phyloP scores from a whole-genome alignment of 768 basidiomycete species.

The Steccherinum ochraceum region DNA sequence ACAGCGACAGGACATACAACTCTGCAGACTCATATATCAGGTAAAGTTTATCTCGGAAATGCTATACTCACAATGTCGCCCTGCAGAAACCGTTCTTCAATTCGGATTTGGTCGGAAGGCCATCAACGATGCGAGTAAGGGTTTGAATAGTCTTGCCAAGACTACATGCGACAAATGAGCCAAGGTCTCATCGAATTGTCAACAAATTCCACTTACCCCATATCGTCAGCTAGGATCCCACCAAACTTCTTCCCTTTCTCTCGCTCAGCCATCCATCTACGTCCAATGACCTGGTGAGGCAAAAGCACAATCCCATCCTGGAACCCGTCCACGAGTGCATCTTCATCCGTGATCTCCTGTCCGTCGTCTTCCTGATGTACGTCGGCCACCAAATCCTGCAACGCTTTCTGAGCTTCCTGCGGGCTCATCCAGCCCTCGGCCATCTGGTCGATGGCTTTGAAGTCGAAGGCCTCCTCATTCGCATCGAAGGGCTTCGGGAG shows the following conservation, averaged over 20 bases:
- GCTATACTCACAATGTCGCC: slow-evolving; percentile 54
- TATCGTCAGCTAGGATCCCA: slow-evolving; percentile 89
- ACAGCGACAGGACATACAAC: slow-evolving; percentile 86
- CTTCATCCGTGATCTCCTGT: slow-evolving; percentile 50
- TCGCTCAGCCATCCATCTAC: slow-evolving; percentile 82
- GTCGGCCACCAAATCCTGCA: slow-evolving; percentile 23
- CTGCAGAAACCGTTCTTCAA: slow-evolving; percentile 65
- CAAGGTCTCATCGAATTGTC: too few relatives aligned
- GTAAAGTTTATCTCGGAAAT: not conserved
- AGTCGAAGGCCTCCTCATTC: slow-evolving; percentile 22
- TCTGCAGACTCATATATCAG: slow-evolving; percentile 32
- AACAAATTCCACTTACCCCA: slow-evolving; percentile 52
- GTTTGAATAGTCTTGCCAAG: slow-evolving; percentile 92
- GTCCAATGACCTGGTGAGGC: slow-evolving; percentile 84
- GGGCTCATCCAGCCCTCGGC: slow-evolving; percentile 13
- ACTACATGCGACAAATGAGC: too few relatives aligned
- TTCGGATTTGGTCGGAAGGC: slow-evolving; percentile 64
- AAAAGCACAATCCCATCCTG: slow-evolving; percentile 60
- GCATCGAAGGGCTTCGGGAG: not conserved
- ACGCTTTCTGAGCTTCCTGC: slow-evolving; percentile 18
- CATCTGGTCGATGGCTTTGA: slow-evolving; percentile 20
- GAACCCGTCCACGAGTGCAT: slow-evolving; percentile 76
- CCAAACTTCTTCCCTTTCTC: slow-evolving; percentile 76
- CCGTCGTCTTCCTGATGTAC: slow-evolving; percentile 23
- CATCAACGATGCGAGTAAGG: slow-evolving; percentile 80